These are phyloP conservation scores for Thinopyrum elongatum DNA, from an alignment of 176 grass and related monocot species.

Conservation along the genomic window DNA sequence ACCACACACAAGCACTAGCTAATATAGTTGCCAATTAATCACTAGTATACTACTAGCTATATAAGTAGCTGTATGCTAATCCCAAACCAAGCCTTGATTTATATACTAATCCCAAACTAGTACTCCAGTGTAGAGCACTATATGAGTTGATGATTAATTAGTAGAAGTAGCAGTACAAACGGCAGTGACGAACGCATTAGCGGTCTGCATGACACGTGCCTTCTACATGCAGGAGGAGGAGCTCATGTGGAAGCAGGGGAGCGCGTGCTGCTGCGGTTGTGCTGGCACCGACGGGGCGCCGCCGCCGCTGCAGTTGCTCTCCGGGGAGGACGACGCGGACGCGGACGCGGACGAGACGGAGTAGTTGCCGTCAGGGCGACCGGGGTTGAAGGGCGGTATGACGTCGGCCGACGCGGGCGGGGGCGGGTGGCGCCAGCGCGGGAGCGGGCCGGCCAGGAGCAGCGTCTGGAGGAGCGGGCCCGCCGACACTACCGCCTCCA, in stretches of 20 bases:
- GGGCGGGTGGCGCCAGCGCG: conserved; percentile 89
- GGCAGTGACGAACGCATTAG: not conserved
- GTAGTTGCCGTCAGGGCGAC: conserved; percentile 24
- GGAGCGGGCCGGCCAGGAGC: conserved; percentile 84
- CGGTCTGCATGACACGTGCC: not conserved
- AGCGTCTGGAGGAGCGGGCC: conserved; percentile 90
- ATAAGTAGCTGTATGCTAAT: not conserved
- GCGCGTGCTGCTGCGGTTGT: not conserved
- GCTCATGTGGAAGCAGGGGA: conserved; percentile 35
- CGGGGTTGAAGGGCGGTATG: conserved; percentile 72
- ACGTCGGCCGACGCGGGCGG: conserved; percentile 40
- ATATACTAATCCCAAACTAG: too few species aligned
- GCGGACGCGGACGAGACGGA: conserved; percentile 31
- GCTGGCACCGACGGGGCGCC: not conserved
- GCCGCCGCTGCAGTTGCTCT: conserved; percentile 60
- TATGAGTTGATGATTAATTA: not conserved
- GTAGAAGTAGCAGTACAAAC: not conserved
- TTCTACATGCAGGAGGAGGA: conserved; percentile 45
- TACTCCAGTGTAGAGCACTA: not conserved
- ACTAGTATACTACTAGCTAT: not conserved
- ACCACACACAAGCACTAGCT: not conserved
- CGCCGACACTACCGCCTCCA: conserved; percentile 78
- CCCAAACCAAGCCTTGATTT: too few species aligned
- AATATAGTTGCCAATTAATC: not conserved
- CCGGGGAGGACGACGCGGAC: conserved; percentile 35